phyloP scores from a whole-genome alignment of 768 basidiomycete species.

The Dendrothele bispora region DNA sequence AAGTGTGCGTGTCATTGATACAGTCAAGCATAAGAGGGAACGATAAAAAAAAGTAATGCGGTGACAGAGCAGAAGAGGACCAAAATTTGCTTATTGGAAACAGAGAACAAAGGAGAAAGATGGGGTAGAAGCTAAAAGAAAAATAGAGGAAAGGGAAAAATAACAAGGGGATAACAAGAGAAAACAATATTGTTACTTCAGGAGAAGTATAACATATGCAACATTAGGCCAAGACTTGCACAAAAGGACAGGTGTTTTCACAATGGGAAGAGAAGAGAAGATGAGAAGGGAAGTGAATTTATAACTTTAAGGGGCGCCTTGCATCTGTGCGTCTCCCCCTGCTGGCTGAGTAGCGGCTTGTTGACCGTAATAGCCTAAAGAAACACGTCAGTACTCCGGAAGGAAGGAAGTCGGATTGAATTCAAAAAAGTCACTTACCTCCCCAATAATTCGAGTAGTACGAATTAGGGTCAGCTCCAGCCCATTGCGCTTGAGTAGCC shows the following conservation, averaged over 20 bases:
- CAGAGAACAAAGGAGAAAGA: constrained; percentile 7
- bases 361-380: constrained; percentile 78
- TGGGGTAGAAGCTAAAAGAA: constrained; percentile 6
- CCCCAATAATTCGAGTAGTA: constrained; percentile 87
- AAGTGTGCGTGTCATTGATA: constrained; percentile 12
- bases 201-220: neutral
- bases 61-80: constrained; percentile 19
- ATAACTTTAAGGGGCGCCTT: constrained; percentile 41
- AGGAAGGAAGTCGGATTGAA: neutral
- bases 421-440: too few relatives aligned
- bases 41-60: constrained; percentile 20
- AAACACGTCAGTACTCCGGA: constrained; percentile 10
- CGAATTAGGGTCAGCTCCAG: constrained; percentile 65
- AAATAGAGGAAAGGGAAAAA: constrained; percentile 23
- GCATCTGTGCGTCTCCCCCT: constrained; percentile 55
- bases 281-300: constrained; percentile 16
- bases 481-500: constrained; percentile 76
- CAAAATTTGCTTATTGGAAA: constrained; percentile 17
- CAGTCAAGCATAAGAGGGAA: constrained; percentile 17
- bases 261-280: constrained; percentile 13
- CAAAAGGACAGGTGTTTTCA: constrained; percentile 13
- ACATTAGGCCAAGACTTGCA: neutral
- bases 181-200: constrained; percentile 14
- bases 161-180: constrained; percentile 18
- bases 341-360: constrained; percentile 64